Percentiles rank a stretch among this genome's conserved stretches.
Evolutionary conservation across 441 rosid species (phyloP).

Genomic region (Theobroma grandiflorum): DNA sequence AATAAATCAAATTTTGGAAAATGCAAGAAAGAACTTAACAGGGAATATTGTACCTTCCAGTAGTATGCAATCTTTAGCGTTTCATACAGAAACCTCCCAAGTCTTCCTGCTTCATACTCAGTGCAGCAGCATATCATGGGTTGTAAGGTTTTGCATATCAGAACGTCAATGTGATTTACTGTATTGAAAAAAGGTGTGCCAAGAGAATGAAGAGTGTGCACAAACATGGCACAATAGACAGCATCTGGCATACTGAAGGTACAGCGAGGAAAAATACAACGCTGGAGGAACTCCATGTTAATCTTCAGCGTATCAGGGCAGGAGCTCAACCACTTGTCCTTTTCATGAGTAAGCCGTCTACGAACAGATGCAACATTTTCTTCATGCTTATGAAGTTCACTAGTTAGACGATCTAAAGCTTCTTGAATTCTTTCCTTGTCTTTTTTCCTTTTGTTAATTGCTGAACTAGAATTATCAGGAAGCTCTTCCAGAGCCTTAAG

Average conservation of each 20-base stretch:
- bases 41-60: constrained; percentile 78
- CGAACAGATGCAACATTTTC: constrained; percentile 95
- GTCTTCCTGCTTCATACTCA: constrained; percentile 98
- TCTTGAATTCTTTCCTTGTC: constrained; percentile 99
- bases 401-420: constrained; percentile 89
- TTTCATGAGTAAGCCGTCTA: constrained; percentile 90
- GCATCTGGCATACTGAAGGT: constrained; percentile 99
- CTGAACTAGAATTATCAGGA: constrained; percentile 96
- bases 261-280: constrained; percentile 99
- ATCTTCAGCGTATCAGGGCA: constrained; percentile 99
- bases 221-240: constrained; percentile 99
- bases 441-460: constrained; percentile 95
- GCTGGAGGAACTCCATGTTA: constrained; percentile 99
- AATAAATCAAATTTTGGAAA: neutral
- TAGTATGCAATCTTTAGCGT: constrained; percentile 96
- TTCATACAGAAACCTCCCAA: constrained; percentile 95
- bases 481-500: constrained; percentile 97
- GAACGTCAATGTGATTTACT: constrained; percentile 98
- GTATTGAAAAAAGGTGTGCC: constrained; percentile 99
- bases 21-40: neutral
- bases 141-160: constrained; percentile 97
- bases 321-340: constrained; percentile 98
- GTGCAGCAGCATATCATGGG: constrained; percentile 99
- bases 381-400: constrained; percentile 93
- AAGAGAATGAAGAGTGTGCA: constrained; percentile 95